phyloP scores from a whole-genome alignment of 2,329 filamentous ascomycete species.

The Fusarium sp. region DNA sequence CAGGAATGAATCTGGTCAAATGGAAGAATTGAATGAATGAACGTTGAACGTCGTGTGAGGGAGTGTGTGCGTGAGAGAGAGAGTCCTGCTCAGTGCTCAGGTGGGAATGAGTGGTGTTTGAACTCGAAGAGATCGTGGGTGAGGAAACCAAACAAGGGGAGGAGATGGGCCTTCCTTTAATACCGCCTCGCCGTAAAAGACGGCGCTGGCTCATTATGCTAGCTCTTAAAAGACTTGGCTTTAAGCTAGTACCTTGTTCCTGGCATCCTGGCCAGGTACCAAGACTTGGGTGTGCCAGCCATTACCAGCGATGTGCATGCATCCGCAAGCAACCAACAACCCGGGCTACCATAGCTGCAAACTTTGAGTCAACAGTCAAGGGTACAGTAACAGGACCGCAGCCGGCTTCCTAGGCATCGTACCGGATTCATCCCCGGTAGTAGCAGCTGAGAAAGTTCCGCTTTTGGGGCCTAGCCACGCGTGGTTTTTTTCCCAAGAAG shows the following conservation, averaged over 20 bases:
- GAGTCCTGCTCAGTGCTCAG: constrained; percentile 49
- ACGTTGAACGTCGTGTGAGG: constrained; percentile 42
- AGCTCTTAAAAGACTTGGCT: constrained; percentile 43
- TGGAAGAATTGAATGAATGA: constrained; percentile 43
- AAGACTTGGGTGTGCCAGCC: constrained; percentile 27
- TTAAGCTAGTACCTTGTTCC: constrained; percentile 31
- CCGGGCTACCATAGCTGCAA: constrained; percentile 20
- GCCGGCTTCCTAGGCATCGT: constrained; percentile 33
- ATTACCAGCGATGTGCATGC: constrained; percentile 23
- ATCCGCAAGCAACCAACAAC: constrained; percentile 25
- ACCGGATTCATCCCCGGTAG: constrained; percentile 37
- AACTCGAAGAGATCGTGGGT: constrained; percentile 45
- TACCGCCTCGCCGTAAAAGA: constrained; percentile 43
- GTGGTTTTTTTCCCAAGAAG: constrained; percentile 40
- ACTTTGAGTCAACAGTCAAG: constrained; percentile 3
- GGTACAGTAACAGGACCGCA: constrained; percentile 19
- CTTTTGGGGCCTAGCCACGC: constrained; percentile 31
- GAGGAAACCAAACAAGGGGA: constrained; percentile 44
- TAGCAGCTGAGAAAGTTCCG: constrained; percentile 29
- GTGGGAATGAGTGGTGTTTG: constrained; percentile 47
- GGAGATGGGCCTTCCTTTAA: constrained; percentile 44
- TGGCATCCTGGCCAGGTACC: constrained; percentile 38
- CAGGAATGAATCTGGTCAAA: constrained; percentile 47
- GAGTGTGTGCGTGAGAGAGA: constrained; percentile 45
- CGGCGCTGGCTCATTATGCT: constrained; percentile 36